Percentiles rank a stretch among this genome's conserved stretches.
Evolutionary conservation across 441 rosid genomes (phyloP).

Genomic region (Flueggea neowawraea): DNA sequence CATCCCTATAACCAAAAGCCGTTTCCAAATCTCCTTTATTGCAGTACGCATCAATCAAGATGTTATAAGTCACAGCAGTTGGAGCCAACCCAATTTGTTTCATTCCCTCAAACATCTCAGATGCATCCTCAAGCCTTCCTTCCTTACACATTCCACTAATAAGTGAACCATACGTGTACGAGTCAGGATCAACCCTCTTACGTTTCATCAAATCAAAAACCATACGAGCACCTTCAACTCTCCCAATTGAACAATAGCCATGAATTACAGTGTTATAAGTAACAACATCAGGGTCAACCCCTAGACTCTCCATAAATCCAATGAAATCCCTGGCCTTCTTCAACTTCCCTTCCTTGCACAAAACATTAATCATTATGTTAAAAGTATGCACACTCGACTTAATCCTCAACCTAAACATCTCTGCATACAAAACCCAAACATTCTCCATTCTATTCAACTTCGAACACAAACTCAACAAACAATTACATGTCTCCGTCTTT

Average conservation of each 20-base stretch:
- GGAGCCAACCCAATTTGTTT: constrained; percentile 60
- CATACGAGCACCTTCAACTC: constrained; percentile 65
- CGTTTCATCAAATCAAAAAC: constrained; percentile 54
- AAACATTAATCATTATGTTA: constrained; percentile 81
- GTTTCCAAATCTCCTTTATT: constrained; percentile 56
- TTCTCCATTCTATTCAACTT: constrained; percentile 48
- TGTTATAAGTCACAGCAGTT: constrained; percentile 71
- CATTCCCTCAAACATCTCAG: constrained; percentile 53
- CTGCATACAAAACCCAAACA: constrained; percentile 87
- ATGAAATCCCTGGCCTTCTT: constrained; percentile 75
- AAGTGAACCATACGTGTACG: constrained; percentile 68
- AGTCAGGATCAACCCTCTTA: constrained; percentile 62
- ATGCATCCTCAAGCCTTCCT: constrained; percentile 63
- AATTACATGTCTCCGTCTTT: constrained; percentile 68
- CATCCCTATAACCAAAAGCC: constrained; percentile 67
- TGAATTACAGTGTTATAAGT: constrained; percentile 79
- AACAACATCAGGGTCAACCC: constrained; percentile 63
- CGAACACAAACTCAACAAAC: constrained; percentile 52
- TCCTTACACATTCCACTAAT: constrained; percentile 78
- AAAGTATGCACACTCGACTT: constrained; percentile 65
- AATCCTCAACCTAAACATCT: no score
- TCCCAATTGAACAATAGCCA: constrained; percentile 64
- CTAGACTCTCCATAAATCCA: constrained; percentile 64
- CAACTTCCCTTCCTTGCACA: constrained; percentile 92
- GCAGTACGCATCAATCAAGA: constrained; percentile 72